Base-by-base conservation (phyloP, 2,329 filamentous ascomycete species). In the Bipolaris oryzae region DNA sequence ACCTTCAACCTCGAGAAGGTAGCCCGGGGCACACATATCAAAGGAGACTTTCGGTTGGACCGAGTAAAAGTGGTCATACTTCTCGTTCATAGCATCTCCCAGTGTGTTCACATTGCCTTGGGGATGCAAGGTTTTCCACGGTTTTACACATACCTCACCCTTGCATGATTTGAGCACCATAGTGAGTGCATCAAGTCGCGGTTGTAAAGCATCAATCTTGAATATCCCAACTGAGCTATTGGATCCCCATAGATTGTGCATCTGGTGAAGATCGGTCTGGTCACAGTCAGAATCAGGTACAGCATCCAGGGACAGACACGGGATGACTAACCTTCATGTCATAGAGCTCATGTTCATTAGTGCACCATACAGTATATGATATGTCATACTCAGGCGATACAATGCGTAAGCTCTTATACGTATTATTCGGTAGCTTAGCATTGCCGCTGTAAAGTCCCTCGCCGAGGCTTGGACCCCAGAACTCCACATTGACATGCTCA, bases 11-110 rank as follows among this genome's bases (percentile, higher is more conserved):
- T 50, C 35, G 11, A 13, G 21, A 10, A 50, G 16, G 18, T 50
- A 50, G 15, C 47, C 47, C 47, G 31, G 16, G 3, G 35, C 35
- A 50, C 35, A 50, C 7, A 38, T n/a, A 5, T 50, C 47, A n/a
- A 50, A 50, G 15, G n/a, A 9, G 23, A 39, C 46, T 18, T 39
- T 49, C 1, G 35, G 46, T 18, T 49, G 46, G n/a, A 15, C 10
- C 3, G 15, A 34, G 46, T 49, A 49, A 21, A 49, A 49, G 13
- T 18, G 0, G 16, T 39, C 46, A 10, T 49, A 39, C 15, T 28
- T 34, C n/a, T 28, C 7, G 1, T 34, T 7, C 3, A 39, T 6
- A 2, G 46, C 35, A 11, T 49, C 34, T 6, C 16, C 23, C 21
- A 49, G 46, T 10, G 35, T 25, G 13, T 10, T n/a, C 13, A 49